phyloP scores from a whole-genome alignment of 2,329 filamentous ascomycete genomes.

The Cladophialophora psammophila region DNA sequence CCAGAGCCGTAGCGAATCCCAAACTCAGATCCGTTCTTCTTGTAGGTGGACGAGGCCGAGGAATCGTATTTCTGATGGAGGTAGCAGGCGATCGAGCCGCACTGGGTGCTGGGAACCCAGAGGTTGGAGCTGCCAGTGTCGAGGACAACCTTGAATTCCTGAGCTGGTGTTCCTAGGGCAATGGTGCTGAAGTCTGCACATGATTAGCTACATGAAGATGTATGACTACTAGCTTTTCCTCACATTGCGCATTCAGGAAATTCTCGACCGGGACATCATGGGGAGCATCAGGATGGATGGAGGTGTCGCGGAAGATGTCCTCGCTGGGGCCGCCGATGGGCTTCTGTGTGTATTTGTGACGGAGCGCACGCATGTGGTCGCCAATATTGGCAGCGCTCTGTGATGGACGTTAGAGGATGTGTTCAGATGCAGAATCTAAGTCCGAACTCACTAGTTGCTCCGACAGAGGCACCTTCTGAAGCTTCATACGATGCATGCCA shows the following conservation, averaged over 20 bases:
- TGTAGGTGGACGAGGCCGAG: slow-evolving; percentile 84
- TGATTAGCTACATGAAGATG: slow-evolving; percentile 15
- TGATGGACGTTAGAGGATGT: slow-evolving; percentile 13
- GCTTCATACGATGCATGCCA: slow-evolving; percentile 93
- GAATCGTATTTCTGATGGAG: slow-evolving; percentile 97
- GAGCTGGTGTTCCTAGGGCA: slow-evolving; percentile 86
- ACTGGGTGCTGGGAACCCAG: slow-evolving; percentile 92
- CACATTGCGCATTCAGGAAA: slow-evolving; percentile 99
- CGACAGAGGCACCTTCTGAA: slow-evolving; percentile 91
- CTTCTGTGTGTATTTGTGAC: slow-evolving; percentile 97
- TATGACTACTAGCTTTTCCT: slow-evolving; percentile 62
- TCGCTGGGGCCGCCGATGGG: slow-evolving; percentile 85
- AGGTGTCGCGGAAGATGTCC: slow-evolving; percentile 80
- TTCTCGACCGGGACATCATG: slow-evolving; percentile 92
- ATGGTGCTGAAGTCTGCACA: slow-evolving; percentile 93
- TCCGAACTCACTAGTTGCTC: slow-evolving; percentile 81
- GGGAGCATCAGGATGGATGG: slow-evolving; percentile 65
- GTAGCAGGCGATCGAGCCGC: slow-evolving; percentile 96
- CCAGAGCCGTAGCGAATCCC: slow-evolving; percentile 96
- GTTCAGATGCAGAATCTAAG: neutral
- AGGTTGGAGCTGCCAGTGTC: slow-evolving; percentile 99
- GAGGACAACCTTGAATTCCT: slow-evolving; percentile 96
- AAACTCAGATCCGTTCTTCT: slow-evolving; percentile 91
- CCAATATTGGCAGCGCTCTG: slow-evolving; percentile 81
- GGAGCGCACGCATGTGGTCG: slow-evolving; percentile 79